Conservation (phyloP, 345 rosid species). For the Salix dunnii region DNA sequence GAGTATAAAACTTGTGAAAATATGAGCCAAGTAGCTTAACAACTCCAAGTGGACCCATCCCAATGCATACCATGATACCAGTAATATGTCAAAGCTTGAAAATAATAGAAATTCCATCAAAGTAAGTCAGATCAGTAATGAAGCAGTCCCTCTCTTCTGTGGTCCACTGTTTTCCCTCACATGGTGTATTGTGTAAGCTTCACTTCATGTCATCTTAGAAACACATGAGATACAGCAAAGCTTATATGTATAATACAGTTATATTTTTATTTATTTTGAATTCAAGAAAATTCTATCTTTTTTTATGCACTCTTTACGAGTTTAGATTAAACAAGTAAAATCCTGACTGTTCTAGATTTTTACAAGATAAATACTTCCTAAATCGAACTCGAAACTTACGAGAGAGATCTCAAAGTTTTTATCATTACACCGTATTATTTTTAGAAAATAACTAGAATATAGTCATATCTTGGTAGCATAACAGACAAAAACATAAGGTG, state of each 20-base stretch:
- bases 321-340: no score
- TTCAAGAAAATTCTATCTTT: no score
- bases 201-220: conserved; percentile 28
- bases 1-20: neutral
- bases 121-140: neutral
- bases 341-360: fast-evolving
- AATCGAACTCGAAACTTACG: no score
- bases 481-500: neutral
- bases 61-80: neutral
- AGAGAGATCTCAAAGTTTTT: no score
- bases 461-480: neutral
- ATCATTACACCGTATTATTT: no score
- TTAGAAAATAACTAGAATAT: no score
- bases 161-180: conserved; percentile 26
- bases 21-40: neutral
- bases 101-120: neutral
- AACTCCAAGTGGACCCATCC: neutral
- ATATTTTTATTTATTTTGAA: no score
- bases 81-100: neutral
- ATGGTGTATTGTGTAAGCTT: conserved; percentile 36
- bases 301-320: fast-evolving
- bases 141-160: conserved; percentile 2
- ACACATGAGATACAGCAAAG: conserved; percentile 38
- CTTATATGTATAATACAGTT: neutral
- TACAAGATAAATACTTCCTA: no score